phyloP scores from a whole-genome alignment of 176 grass and related monocot species.

The Coix lacrymajobi region DNA sequence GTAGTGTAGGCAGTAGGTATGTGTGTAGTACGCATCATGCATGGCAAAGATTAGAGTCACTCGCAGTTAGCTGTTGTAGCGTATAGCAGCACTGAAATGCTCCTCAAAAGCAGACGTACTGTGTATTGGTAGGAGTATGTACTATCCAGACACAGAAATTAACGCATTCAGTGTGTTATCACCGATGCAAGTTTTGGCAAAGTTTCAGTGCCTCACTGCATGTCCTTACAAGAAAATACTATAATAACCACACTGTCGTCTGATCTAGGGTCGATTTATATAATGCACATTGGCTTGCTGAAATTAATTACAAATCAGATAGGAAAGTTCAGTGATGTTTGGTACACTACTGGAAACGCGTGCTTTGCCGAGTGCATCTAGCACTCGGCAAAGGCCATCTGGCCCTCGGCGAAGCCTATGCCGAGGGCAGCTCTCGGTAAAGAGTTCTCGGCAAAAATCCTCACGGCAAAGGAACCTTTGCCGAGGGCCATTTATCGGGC shows the following conservation, averaged over 20 bases:
- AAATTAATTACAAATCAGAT: not conserved
- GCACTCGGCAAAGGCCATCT: too few relatives aligned
- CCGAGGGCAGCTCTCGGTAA: too few relatives aligned
- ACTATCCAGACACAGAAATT: conserved; percentile 18
- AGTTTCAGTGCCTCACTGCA: conserved; percentile 18
- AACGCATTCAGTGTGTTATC: not conserved
- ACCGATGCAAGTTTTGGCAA: not conserved
- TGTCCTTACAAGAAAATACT: not conserved
- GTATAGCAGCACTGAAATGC: conserved; percentile 22
- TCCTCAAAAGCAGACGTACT: conserved; percentile 56
- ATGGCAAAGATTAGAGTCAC: conserved; percentile 7
- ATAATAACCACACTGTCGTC: not conserved
- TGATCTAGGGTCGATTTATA: not conserved
- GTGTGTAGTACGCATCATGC: conserved; percentile 17
- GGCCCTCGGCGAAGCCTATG: too few relatives aligned
- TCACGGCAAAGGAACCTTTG: too few relatives aligned
- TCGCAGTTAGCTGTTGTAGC: conserved; percentile 9
- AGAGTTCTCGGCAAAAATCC: too few relatives aligned
- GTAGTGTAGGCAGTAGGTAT: conserved; percentile 9
- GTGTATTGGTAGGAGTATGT: not conserved
- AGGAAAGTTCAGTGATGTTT: not conserved
- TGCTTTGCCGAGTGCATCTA: too few relatives aligned
- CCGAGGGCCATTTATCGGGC: too few relatives aligned
- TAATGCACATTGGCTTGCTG: not conserved
- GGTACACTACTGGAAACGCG: too few relatives aligned